Percentiles rank a stretch among this genome's conserved stretches.
Evolutionary conservation across 2,329 filamentous ascomycete genomes (phyloP).

Genomic region (Chaetomiaceae sp.): DNA sequence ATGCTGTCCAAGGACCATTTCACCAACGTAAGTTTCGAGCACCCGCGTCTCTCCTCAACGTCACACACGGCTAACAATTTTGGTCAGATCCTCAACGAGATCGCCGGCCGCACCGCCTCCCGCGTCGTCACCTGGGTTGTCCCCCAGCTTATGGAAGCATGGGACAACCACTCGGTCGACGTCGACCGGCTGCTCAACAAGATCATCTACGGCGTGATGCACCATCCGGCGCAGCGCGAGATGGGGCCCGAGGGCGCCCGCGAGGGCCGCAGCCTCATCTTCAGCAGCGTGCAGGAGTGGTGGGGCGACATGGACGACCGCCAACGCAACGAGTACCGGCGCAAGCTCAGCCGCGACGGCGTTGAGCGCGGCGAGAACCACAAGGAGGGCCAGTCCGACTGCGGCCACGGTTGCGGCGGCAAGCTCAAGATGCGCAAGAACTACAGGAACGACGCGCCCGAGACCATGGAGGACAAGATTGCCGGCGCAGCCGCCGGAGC

Average conservation of each 20-base stretch:
- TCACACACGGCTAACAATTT: slow-evolving; percentile 2
- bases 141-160: slow-evolving; percentile 80
- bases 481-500: slow-evolving; percentile 49
- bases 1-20: slow-evolving; percentile 98
- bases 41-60: slow-evolving; percentile 7
- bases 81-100: slow-evolving; percentile 64
- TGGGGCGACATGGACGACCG: slow-evolving; percentile 62
- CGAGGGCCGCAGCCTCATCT: slow-evolving; percentile 73
- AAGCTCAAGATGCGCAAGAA: slow-evolving; percentile 74
- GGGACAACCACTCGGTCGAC: slow-evolving; percentile 71
- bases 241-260: slow-evolving; percentile 62
- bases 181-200: slow-evolving; percentile 63
- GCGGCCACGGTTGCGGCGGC: slow-evolving; percentile 73
- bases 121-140: slow-evolving; percentile 78
- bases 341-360: slow-evolving; percentile 70
- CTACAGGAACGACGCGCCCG: slow-evolving; percentile 39
- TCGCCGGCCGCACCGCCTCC: slow-evolving; percentile 75
- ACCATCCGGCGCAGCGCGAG: slow-evolving; percentile 76
- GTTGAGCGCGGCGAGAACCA: slow-evolving; percentile 76
- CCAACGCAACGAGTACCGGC: slow-evolving; percentile 61
- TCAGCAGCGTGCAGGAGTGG: slow-evolving; percentile 74
- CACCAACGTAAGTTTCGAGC: slow-evolving; percentile 57
- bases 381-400: slow-evolving; percentile 76
- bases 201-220: slow-evolving; percentile 76
- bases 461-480: slow-evolving; percentile 50